These are phyloP conservation scores for Penicillium herquei DNA, from an alignment of 495 filamentous ascomycete genomes.

Conservation along the genomic window DNA sequence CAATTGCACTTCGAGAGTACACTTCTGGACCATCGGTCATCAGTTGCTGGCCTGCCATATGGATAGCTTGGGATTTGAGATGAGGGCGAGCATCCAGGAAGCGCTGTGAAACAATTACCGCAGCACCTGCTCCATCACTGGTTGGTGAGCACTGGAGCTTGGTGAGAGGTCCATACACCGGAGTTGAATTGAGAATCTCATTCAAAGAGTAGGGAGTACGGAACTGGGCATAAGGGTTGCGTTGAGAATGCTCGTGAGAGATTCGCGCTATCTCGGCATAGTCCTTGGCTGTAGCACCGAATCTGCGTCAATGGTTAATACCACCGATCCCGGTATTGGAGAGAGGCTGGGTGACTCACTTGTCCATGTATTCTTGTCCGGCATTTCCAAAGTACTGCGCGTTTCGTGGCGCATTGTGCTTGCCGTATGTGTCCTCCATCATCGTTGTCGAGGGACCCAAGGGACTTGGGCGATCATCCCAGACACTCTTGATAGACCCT, in stretches of 20 bases:
- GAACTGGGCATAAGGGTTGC: slow-evolving; percentile 91
- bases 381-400: slow-evolving; percentile 89
- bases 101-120: slow-evolving; percentile 78
- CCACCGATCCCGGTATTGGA: not conserved
- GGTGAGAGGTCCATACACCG: slow-evolving; percentile 75
- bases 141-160: slow-evolving; percentile 82
- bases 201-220: slow-evolving; percentile 82
- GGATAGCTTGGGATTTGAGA: slow-evolving; percentile 71
- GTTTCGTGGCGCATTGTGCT: slow-evolving; percentile 50
- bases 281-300: slow-evolving; percentile 69
- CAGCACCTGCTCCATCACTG: slow-evolving; percentile 83
- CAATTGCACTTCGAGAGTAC: slow-evolving; percentile 74
- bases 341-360: slow-evolving; percentile 39
- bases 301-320: slow-evolving; percentile 36
- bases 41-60: slow-evolving; percentile 82
- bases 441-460: slow-evolving; percentile 20
- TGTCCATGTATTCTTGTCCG: slow-evolving; percentile 81
- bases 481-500: slow-evolving; percentile 41
- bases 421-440: slow-evolving; percentile 22
- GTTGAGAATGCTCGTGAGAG: slow-evolving; percentile 76
- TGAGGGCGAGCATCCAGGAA: slow-evolving; percentile 82
- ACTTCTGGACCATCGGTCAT: slow-evolving; percentile 75
- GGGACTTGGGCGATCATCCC: slow-evolving; percentile 22
- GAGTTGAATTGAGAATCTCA: slow-evolving; percentile 71
- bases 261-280: slow-evolving; percentile 84